Base-by-base conservation (phyloP, 2,329 filamentous ascomycete species). In the Trichoderma koningiopsis region DNA sequence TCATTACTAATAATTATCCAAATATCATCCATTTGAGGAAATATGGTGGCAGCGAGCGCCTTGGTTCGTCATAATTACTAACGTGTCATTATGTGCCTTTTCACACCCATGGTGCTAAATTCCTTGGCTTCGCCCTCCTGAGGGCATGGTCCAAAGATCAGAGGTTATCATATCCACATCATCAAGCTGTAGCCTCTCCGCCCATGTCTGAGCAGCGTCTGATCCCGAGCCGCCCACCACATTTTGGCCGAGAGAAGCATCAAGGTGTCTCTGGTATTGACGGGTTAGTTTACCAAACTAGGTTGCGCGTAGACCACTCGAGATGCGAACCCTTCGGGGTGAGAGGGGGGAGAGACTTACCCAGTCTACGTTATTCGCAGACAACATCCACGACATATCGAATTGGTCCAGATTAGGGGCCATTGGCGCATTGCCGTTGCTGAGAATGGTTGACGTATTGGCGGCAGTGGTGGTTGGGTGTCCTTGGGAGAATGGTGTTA, bases 351-450 rank as follows among this genome's bases (percentile, higher is more conserved):
- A 1, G 4, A 64, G 5, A 76, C 79, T 71, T 73, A 81, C 80
- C 80, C 80, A 82, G 69, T 82, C 80, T 75, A 82, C 78, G 65
- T 75, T 76, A 29, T 77, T 73, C 62, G 74, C 72, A 14, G 73
- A 73, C 35, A 76, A 72, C 70, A 81, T 77, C 80, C 80, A 81
- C 22, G 79, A 76, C n/a, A 76, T 70, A 64, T 81, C 79, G 67
- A 81, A 77, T 19, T 76, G 72, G 72, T 29, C 71, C 5, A 53
- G 68, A 24, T 24, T 55, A 56, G 61, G 66, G 10, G 53, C 29
- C 66, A 65, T 55, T 52, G 63, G 29, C n/a, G 59, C 43, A 16
- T 27, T 43, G 40, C 53, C 55, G 7, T 35, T 57, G 40, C 40
- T 40, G 10, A 37, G 37, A 27, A 68, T 31, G 16, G 37, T 31